These are phyloP conservation scores for Hypoxylon sp. DNA, from an alignment of 2,329 filamentous ascomycete species.

Conservation along the genomic window DNA sequence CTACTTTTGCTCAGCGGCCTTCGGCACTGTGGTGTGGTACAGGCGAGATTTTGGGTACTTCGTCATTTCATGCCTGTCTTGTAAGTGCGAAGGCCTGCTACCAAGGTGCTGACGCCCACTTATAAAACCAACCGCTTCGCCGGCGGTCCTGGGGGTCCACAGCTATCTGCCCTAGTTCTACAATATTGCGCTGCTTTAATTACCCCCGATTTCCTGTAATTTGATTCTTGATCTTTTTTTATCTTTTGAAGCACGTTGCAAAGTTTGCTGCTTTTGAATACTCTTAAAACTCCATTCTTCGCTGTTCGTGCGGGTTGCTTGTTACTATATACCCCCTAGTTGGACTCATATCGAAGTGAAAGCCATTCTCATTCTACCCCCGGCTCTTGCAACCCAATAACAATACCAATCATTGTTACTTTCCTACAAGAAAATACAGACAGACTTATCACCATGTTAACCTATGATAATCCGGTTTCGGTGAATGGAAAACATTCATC, in stretches of 20 bases:
- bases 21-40: slow-evolving; percentile 46
- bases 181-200: slow-evolving; percentile 45
- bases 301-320: slow-evolving; percentile 22
- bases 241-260: slow-evolving; percentile 23
- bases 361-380: slow-evolving; percentile 4
- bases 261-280: slow-evolving; percentile 20
- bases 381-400: slow-evolving; percentile 14
- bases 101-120: slow-evolving; percentile 42
- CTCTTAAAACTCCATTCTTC: slow-evolving; percentile 19
- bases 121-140: slow-evolving; percentile 45
- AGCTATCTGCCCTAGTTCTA: slow-evolving; percentile 42
- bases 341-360: slow-evolving; percentile 21
- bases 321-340: slow-evolving; percentile 27
- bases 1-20: slow-evolving; percentile 35
- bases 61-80: slow-evolving; percentile 39
- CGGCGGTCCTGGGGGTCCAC: slow-evolving; percentile 41
- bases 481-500: slow-evolving; percentile 59
- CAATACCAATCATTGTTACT: slow-evolving; percentile 1
- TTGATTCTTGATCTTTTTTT: slow-evolving; percentile 31
- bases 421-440: slow-evolving; percentile 3
- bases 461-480: slow-evolving; percentile 64
- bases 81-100: slow-evolving; percentile 18
- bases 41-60: slow-evolving; percentile 38
- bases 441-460: slow-evolving; percentile 60
- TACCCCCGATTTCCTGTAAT: slow-evolving; percentile 44